Conservation (phyloP, 495 filamentous ascomycete species). For the Pseudomonodictys pantanalensis region DNA sequence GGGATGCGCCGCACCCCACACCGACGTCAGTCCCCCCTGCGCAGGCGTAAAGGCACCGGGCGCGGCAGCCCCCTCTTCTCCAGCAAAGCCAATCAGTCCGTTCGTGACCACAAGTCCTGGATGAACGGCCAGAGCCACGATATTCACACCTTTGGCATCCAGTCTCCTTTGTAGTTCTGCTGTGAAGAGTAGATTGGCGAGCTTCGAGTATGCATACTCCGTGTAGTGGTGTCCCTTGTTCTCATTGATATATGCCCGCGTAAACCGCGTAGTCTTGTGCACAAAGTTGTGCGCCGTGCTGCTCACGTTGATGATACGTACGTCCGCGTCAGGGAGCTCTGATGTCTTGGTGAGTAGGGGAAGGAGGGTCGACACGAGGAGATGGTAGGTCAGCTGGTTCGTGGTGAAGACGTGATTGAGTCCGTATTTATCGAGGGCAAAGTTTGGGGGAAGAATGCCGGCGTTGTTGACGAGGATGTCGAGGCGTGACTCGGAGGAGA, state of each 20-base stretch:
- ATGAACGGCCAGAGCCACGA: slow-evolving; percentile 20
- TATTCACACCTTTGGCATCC: slow-evolving; percentile 14
- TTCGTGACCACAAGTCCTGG: slow-evolving; percentile 29
- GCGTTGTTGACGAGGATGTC: slow-evolving; percentile 24
- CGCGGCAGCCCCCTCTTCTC: not conserved
- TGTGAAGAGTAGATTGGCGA: slow-evolving; percentile 32
- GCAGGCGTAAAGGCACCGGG: not conserved
- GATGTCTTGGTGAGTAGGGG: slow-evolving; percentile 16
- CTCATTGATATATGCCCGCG: not conserved
- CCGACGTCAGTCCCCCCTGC: slow-evolving; percentile 20
- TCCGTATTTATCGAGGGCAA: not conserved
- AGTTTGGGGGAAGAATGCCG: not conserved
- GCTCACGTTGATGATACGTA: slow-evolving; percentile 13
- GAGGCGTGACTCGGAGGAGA: not conserved
- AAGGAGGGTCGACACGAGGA: slow-evolving; percentile 8
- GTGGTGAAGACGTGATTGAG: not conserved
- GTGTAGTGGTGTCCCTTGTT: not conserved
- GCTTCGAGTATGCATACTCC: slow-evolving; percentile 25
- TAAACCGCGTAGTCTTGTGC: not conserved
- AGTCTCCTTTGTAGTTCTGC: slow-evolving; percentile 30
- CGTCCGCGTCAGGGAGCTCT: not conserved
- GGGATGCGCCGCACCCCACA: slow-evolving; percentile 27
- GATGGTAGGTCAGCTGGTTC: slow-evolving; percentile 12
- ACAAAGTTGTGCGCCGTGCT: not conserved
- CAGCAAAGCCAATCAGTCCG: not conserved